A percentile compares a stretch with the other conserved stretches of the same genome.
Evolutionary conservation across 257 asterid species (phyloP).

Genomic region (Anisodus tanguticus): DNA sequence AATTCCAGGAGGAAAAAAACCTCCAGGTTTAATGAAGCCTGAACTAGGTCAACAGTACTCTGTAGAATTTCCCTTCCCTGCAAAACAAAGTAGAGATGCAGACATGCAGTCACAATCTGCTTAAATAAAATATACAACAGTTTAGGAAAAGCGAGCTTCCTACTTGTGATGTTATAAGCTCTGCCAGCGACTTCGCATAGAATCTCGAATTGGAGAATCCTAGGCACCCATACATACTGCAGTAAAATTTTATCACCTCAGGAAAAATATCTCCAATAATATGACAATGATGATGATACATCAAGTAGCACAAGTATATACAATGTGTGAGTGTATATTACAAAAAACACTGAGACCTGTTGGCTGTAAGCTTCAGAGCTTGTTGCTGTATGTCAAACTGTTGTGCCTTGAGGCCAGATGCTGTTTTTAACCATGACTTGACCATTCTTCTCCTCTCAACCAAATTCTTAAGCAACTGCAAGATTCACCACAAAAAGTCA

Average conservation of each 20-base stretch:
- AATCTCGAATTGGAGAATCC: slow-evolving; percentile 97
- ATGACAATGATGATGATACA: slow-evolving; percentile 22
- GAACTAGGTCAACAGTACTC: slow-evolving; percentile 95
- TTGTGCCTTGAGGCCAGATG: slow-evolving; percentile 86
- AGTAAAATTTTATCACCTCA: slow-evolving; percentile 31
- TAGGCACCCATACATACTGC: slow-evolving; percentile 97
- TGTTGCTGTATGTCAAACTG: slow-evolving; percentile 96
- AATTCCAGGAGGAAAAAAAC: slow-evolving; percentile 41
- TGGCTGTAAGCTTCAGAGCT: slow-evolving; percentile 96
- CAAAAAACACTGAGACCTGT: slow-evolving; percentile 61
- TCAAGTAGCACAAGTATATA: slow-evolving; percentile 31
- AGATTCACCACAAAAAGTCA: slow-evolving; percentile 12
- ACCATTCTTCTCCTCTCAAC: slow-evolving; percentile 88
- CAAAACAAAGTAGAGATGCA: slow-evolving; percentile 38
- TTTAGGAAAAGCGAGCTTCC: slow-evolving; percentile 33
- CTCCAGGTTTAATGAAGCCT: slow-evolving; percentile 81
- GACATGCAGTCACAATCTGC: slow-evolving; percentile 17
- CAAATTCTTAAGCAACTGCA: slow-evolving; percentile 82
- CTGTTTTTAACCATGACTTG: slow-evolving; percentile 73
- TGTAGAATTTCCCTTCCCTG: slow-evolving; percentile 97
- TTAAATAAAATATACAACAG: slow-evolving; percentile 21
- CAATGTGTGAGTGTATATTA: slow-evolving; percentile 5
- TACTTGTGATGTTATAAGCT: slow-evolving; percentile 91
- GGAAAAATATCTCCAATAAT: slow-evolving; percentile 33
- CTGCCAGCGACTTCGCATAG: slow-evolving; percentile 95